Percentiles rank a stretch among this genome's conserved stretches.
phyloP scores from a whole-genome alignment of 306 rosid species.

The Leucaena leucocephala region DNA sequence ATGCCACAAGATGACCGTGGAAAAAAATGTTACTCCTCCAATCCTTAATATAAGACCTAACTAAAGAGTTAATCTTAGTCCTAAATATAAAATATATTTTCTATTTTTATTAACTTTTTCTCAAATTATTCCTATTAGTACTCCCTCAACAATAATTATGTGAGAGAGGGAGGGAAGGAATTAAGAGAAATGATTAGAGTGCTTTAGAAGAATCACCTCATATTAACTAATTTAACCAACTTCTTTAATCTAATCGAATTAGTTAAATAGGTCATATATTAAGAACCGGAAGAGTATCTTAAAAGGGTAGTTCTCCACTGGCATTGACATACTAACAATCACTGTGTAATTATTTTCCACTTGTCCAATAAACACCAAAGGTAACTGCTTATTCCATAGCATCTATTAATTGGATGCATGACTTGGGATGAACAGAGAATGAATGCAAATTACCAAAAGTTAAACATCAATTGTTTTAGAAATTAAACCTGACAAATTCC shows the following conservation, averaged over 20 bases:
- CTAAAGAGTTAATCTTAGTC: too few species aligned
- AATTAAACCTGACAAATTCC: slow-evolving; percentile 74
- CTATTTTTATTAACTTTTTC: too few species aligned
- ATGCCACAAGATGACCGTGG: slow-evolving; percentile 1
- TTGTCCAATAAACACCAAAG: slow-evolving; percentile 12
- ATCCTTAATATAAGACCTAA: too few species aligned
- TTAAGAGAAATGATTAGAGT: too few species aligned
- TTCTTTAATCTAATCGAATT: too few species aligned
- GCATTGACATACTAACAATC: background rate
- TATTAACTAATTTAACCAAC: too few species aligned
- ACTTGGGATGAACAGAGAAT: slow-evolving; percentile 28
- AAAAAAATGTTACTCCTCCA: background rate
- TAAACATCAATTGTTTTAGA: slow-evolving; percentile 34
- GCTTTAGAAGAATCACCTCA: too few species aligned
- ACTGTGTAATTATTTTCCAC: slow-evolving; percentile 11
- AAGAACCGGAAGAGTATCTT: background rate
- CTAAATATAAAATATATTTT: too few species aligned
- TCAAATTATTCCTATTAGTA: too few species aligned
- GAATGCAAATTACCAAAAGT: slow-evolving; percentile 23
- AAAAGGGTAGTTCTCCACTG: background rate
- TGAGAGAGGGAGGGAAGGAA: too few species aligned
- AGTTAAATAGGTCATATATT: too few species aligned
- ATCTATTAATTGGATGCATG: slow-evolving; percentile 29
- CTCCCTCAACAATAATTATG: too few species aligned
- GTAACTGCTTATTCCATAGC: slow-evolving; percentile 1